Evolutionary conservation across 1,284 basidiomycete genomes (phyloP).

Genomic region (Xerocomus nothofagi): DNA sequence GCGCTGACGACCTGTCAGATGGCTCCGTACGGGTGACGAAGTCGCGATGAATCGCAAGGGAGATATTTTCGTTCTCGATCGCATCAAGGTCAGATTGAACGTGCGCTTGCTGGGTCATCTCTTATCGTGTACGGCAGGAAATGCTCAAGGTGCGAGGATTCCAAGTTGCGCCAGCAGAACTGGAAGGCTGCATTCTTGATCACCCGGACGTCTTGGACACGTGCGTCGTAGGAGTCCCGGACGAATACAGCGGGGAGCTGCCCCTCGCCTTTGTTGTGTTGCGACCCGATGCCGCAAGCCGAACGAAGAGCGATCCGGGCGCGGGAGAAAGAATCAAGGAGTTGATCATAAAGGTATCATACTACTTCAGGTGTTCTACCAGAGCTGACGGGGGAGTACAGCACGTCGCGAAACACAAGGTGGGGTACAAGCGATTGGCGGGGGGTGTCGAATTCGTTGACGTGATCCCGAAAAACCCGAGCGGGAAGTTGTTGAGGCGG

Average conservation of each 20-base stretch:
- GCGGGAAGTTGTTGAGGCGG: constrained; percentile 59
- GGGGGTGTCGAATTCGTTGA: constrained; percentile 71
- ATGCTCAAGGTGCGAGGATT: constrained; percentile 67
- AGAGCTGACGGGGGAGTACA: constrained; percentile 31
- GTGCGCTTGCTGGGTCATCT: not conserved
- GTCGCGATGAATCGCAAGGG: constrained; percentile 57
- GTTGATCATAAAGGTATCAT: constrained; percentile 39
- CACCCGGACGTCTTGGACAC: constrained; percentile 57
- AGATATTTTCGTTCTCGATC: constrained; percentile 66
- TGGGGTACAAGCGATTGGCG: constrained; percentile 67
- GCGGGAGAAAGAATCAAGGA: constrained; percentile 45
- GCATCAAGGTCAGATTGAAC: constrained; percentile 53
- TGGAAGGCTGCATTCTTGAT: constrained; percentile 73
- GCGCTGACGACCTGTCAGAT: constrained; percentile 46
- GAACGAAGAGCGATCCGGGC: constrained; percentile 35
- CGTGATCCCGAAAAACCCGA: constrained; percentile 70
- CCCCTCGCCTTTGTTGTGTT: constrained; percentile 75
- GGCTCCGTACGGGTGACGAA: constrained; percentile 72
- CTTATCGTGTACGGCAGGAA: constrained; percentile 39
- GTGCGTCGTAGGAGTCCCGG: constrained; percentile 71
- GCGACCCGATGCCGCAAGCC: constrained; percentile 42
- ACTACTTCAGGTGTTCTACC: not conserved
- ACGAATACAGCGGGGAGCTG: constrained; percentile 79
- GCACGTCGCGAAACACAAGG: constrained; percentile 71
- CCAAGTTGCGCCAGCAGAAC: constrained; percentile 65